phyloP scores from a whole-genome alignment of 495 filamentous ascomycete genomes.

The Physcia stellaris region DNA sequence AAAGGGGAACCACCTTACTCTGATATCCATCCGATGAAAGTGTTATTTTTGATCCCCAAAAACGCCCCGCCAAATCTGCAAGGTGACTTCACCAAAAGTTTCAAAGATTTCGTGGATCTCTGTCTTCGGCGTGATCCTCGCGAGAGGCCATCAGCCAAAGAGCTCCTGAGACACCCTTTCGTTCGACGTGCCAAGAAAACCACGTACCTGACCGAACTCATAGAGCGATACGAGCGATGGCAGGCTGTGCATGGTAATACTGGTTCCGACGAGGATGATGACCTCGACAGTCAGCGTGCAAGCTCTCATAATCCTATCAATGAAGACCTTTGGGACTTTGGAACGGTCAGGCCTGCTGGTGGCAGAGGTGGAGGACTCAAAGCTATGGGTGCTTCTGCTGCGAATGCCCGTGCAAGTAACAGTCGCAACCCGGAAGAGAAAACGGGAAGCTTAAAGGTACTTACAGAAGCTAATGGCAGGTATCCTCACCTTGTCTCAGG shows the following conservation, averaged over 20 bases:
- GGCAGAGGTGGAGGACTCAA: slow-evolving; percentile 43
- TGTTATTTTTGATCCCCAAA: slow-evolving; percentile 92
- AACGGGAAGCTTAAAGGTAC: slow-evolving; percentile 6
- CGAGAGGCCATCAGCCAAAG: slow-evolving; percentile 74
- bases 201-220: slow-evolving; percentile 80
- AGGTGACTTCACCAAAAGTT: slow-evolving; percentile 74
- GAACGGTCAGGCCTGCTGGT: slow-evolving; percentile 64
- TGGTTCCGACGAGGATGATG: slow-evolving; percentile 45
- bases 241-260: slow-evolving; percentile 46
- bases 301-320: slow-evolving; percentile 30
- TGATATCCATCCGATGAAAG: slow-evolving; percentile 98
- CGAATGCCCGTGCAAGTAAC: slow-evolving; percentile 46
- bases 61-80: slow-evolving; percentile 73
- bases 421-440: slow-evolving; percentile 6
- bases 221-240: slow-evolving; percentile 82
- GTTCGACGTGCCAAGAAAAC: slow-evolving; percentile 82
- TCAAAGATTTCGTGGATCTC: slow-evolving; percentile 87
- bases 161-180: slow-evolving; percentile 81
- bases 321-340: slow-evolving; percentile 93
- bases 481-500: too few species aligned
- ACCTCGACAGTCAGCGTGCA: slow-evolving; percentile 27
- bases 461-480: slow-evolving; percentile 6
- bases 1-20: slow-evolving; percentile 90
- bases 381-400: slow-evolving; percentile 58
- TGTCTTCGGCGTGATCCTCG: slow-evolving; percentile 80